These are phyloP conservation scores for Neonectria coccinea DNA, from an alignment of 2,329 filamentous ascomycete species.

Conservation along the genomic window DNA sequence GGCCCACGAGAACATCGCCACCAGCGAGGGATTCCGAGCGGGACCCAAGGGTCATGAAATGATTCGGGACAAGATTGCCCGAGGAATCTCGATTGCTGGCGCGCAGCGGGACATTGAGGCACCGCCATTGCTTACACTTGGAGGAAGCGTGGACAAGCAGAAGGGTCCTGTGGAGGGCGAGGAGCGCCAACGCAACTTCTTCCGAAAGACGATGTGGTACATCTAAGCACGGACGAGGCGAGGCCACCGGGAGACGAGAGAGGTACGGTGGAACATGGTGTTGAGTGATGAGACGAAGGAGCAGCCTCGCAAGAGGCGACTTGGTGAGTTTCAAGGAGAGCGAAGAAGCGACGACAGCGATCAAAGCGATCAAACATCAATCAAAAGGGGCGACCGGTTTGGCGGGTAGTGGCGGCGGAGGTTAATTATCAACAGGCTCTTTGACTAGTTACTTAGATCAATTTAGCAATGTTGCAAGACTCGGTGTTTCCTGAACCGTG, in stretches of 20 bases:
- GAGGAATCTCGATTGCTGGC: slow-evolving; percentile 48
- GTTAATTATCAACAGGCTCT: slow-evolving; percentile 39
- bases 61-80: slow-evolving; percentile 53
- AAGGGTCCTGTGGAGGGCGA: slow-evolving; percentile 45
- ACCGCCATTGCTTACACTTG: slow-evolving; percentile 48
- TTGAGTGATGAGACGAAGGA: neutral
- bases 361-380: slow-evolving; percentile 24
- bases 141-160: slow-evolving; percentile 40
- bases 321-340: neutral
- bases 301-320: neutral
- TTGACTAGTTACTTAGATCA: slow-evolving; percentile 12
- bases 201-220: slow-evolving; percentile 59
- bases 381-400: slow-evolving; percentile 52
- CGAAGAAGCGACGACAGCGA: slow-evolving; percentile 2
- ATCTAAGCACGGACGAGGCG: slow-evolving; percentile 47
- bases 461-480: slow-evolving; percentile 1
- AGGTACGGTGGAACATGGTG: neutral
- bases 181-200: slow-evolving; percentile 50
- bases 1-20: slow-evolving; percentile 71
- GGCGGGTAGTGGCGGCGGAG: slow-evolving; percentile 52
- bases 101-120: slow-evolving; percentile 43
- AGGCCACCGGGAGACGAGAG: neutral
- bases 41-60: slow-evolving; percentile 59
- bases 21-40: slow-evolving; percentile 58
- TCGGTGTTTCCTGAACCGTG: neutral